A percentile compares a stretch with the other conserved stretches of the same genome.
Evolutionary conservation across 2,329 filamentous ascomycete genomes (phyloP).

Genomic region (Endocalyx cinctus): DNA sequence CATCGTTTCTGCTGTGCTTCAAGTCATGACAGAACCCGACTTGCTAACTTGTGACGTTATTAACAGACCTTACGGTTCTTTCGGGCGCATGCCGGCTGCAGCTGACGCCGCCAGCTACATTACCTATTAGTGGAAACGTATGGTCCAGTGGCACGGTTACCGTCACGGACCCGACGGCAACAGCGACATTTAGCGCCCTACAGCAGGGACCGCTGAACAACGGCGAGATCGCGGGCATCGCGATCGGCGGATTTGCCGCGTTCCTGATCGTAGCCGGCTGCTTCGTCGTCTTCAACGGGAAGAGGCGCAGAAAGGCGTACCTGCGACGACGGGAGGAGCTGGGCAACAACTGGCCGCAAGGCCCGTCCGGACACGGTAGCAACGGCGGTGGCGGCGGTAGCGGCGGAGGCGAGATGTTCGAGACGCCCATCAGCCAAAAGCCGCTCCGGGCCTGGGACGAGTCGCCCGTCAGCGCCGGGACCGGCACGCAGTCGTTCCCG

Average conservation of each 20-base stretch:
- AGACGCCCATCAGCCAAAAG: slow-evolving; percentile 51
- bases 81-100: slow-evolving; percentile 53
- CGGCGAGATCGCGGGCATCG: slow-evolving; percentile 55
- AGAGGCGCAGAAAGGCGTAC: slow-evolving; percentile 48
- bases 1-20: too few species aligned
- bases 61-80: too few species aligned
- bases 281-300: slow-evolving; percentile 52
- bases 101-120: slow-evolving; percentile 39
- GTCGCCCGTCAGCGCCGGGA: slow-evolving; percentile 42
- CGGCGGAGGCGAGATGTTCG: slow-evolving; percentile 36
- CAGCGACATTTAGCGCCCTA: slow-evolving; percentile 36
- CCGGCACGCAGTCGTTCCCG: slow-evolving; percentile 34
- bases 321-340: slow-evolving; percentile 42
- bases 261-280: slow-evolving; percentile 46
- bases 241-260: slow-evolving; percentile 44
- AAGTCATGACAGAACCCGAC: too few species aligned
- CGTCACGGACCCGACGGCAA: slow-evolving; percentile 44
- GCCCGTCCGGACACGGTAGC: too few species aligned
- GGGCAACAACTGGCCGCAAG: slow-evolving; percentile 41
- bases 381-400: too few species aligned
- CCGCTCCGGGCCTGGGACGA: slow-evolving; percentile 51
- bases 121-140: slow-evolving; percentile 47
- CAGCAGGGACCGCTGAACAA: slow-evolving; percentile 43
- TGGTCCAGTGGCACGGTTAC: slow-evolving; percentile 47
- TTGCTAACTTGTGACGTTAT: slow-evolving; percentile 10